These are phyloP conservation scores for Globisporangium nagaii DNA, from an alignment of 352 stramenopile genomes.

Conservation along the genomic window DNA sequence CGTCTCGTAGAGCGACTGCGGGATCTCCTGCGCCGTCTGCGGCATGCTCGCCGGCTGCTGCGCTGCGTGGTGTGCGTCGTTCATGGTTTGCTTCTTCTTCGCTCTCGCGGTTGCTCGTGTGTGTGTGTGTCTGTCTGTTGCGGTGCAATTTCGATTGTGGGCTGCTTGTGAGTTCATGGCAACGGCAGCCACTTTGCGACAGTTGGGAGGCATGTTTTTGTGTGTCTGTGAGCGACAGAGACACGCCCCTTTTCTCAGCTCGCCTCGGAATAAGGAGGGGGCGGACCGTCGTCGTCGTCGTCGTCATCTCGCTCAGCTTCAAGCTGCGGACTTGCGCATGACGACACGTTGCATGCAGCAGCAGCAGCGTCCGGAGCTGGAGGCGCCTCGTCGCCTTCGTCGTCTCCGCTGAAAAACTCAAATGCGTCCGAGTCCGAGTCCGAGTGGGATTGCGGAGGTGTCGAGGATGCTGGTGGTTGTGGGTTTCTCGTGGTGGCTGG, in stretches of 20 bases:
- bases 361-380: no score
- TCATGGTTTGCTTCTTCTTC: background rate
- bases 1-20: constrained; percentile 2
- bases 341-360: background rate
- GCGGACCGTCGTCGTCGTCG: background rate
- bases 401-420: constrained; percentile 4
- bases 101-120: no score
- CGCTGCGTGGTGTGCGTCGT: background rate
- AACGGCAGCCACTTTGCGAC: background rate
- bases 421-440: background rate
- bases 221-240: background rate
- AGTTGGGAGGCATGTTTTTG: no score
- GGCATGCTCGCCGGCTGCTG: background rate
- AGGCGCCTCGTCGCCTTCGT: background rate
- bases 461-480: background rate
- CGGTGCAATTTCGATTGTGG: background rate
- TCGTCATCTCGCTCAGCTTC: background rate
- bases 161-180: background rate
- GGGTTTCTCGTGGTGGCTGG: background rate
- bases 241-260: background rate
- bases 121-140: no score
- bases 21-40: constrained; percentile 9
- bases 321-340: background rate
- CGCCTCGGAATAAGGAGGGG: background rate
- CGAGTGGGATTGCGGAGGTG: background rate